Percentiles rank a stretch among this genome's conserved stretches.
These are phyloP conservation scores for Xylaria sp. DNA, from an alignment of 2,329 filamentous ascomycete genomes.

Conservation along the genomic window DNA sequence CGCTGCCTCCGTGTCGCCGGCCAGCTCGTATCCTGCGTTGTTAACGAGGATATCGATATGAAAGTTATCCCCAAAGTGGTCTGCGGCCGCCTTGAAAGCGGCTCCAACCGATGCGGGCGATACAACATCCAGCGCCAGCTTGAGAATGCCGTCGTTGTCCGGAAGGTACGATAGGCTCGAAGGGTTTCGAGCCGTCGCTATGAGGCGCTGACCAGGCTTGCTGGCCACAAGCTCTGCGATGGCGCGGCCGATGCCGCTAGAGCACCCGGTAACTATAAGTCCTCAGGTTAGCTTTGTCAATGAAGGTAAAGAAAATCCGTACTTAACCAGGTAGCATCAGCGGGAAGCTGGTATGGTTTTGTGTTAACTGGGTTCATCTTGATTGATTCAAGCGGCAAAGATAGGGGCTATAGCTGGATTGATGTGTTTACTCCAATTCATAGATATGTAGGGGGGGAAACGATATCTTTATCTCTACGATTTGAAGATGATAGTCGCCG, in stretches of 20 bases:
- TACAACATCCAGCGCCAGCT: conserved; percentile 27
- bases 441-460: neutral
- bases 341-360: conserved; percentile 33
- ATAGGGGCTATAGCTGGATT: neutral
- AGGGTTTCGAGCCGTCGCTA: conserved; percentile 31
- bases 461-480: neutral
- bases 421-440: neutral
- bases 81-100: conserved; percentile 29
- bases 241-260: conserved; percentile 36
- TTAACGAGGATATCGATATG: conserved; percentile 37
- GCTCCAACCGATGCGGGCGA: conserved; percentile 18
- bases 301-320: neutral
- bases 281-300: conserved; percentile 7
- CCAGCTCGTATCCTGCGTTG: conserved; percentile 35
- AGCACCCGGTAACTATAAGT: conserved; percentile 35
- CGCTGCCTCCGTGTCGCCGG: conserved; percentile 31
- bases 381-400: neutral
- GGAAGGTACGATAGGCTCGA: conserved; percentile 29
- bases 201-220: conserved; percentile 31
- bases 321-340: conserved; percentile 35
- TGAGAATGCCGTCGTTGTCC: conserved; percentile 22
- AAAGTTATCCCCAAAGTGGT: conserved; percentile 19
- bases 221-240: conserved; percentile 32
- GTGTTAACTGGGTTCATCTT: conserved; percentile 36
- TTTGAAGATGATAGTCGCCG: neutral